Evolutionary conservation across 805 yeast genomes (phyloP), one percentile per base, ranked within the genome.

Genomic region (Cyberlindnera amylophila): DNA sequence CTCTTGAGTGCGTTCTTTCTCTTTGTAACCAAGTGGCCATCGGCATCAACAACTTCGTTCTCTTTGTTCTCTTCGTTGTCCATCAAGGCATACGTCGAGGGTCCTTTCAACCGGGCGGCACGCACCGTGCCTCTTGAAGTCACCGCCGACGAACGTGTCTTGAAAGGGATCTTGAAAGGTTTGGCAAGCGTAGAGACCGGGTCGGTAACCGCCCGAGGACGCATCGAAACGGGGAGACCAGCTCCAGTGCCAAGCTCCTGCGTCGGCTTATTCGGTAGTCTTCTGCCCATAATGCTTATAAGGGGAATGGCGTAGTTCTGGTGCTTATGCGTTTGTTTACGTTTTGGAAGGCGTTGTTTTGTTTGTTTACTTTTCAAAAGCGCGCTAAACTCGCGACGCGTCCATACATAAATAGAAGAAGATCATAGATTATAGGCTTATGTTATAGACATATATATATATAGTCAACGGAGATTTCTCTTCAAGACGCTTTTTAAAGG

Each of bases 101-200:
- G 75, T 4, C 59, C 67, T 34, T 51, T 57, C 37, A 69, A 66
- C 19, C 62, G 54, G 1, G 64, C 65, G 30, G 50, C 33, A 29
- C 69, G 49, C 1, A 58, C 57, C 8, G 51, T 36, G 38, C 46
- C 57, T 7, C 44, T 41, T 12, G 38, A 36, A 10, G 55, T 51
- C 11, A 49, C 12, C 17, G 59, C 58, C 32, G 54, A 45, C 3
- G 59, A 53, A 16, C 63, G 39, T 2, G 49, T 47, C 46, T 58
- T 63, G 43, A 81, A 74, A 0, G 95, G 95, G 1, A 83, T 73
- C 45, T 69, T 75, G 63, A 85, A 86, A 0, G 95, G 95, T 54
- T 70, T 77, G 2, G 79, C 64, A n/a, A 85, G 65, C 17, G 75
- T 65, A 6, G 60, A 66, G 2, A 70, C 62, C 2, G 86, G 74